Conservation (phyloP, 768 basidiomycete species). For the Pulveroboletus sp. region DNA sequence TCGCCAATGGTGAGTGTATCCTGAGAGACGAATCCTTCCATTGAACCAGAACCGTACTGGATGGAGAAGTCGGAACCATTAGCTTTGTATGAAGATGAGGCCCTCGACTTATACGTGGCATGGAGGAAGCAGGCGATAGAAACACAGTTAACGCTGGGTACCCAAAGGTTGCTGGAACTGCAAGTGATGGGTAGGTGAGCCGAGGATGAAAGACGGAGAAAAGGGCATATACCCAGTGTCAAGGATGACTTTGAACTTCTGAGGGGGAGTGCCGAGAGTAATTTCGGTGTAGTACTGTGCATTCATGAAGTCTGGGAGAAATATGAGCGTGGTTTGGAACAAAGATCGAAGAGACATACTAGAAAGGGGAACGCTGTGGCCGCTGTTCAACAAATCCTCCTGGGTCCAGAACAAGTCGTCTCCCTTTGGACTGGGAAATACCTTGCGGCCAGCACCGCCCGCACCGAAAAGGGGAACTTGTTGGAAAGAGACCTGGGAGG, state of each 20-base stretch:
- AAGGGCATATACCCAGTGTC: constrained; percentile 71
- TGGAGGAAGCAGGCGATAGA: constrained; percentile 96
- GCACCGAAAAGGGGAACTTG: constrained; percentile 68
- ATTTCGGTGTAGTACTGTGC: constrained; percentile 97
- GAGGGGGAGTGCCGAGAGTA: constrained; percentile 77
- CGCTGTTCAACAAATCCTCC: constrained; percentile 62
- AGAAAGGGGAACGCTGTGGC: constrained; percentile 84
- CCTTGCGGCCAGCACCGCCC: constrained; percentile 67
- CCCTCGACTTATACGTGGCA: constrained; percentile 78
- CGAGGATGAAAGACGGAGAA: constrained; percentile 16
- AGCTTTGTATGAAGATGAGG: constrained; percentile 82
- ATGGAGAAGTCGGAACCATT: constrained; percentile 91
- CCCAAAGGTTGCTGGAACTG: constrained; percentile 93
- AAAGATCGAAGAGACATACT: constrained; percentile 53
- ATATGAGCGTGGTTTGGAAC: not conserved
- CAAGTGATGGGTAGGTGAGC: constrained; percentile 1
- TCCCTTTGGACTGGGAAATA: constrained; percentile 45
- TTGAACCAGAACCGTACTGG: constrained; percentile 92
- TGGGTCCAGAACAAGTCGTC: constrained; percentile 82
- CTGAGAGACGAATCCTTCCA: constrained; percentile 93
- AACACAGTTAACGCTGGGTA: constrained; percentile 76
- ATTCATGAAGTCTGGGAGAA: constrained; percentile 84
- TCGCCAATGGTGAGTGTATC: constrained; percentile 84
- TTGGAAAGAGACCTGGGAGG: constrained; percentile 37
- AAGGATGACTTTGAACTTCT: constrained; percentile 90